Evolutionary conservation across 2,329 filamentous ascomycete genomes (phyloP), one percentile per base, ranked within the genome.

Genomic region (Ceratocystis colombiana): DNA sequence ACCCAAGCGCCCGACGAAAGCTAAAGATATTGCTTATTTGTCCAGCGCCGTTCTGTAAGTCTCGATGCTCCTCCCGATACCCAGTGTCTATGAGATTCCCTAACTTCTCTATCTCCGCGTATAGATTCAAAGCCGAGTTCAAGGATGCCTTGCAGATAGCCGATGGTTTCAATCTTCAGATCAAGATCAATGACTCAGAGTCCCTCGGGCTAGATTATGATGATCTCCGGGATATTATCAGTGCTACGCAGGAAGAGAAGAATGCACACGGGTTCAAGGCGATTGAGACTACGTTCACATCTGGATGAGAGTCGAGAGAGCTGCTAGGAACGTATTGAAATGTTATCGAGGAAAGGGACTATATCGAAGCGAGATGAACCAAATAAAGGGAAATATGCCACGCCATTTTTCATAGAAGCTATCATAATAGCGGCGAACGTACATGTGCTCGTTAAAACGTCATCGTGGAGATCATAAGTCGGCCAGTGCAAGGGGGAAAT

Each of bases 21-120:
- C 71, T n/a, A 70, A 72, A 0, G 71, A 75, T 20, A 69, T 82
- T 33, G 5, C 28, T 3, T 8, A 17, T n/a, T 30, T 59, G 2
- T 69, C 69, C 15, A 72, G 73, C 4, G 71, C 70, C 17, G 71
- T 82, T 61, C 76, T 71, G 80, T 81, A 70, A 72, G 77, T 73
- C 6, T 37, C 3, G 6, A 59, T n/a, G 55, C 4, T n/a, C 5
- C 5, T n/a, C 15, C 6, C 37, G 22, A 22, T 53, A 1, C 28
- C 1, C 15, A 33, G 17, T 3, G 17, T 30, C 30, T n/a, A 12
- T n/a, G 22, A 2, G 4, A 37, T n/a, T 10, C 3, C 3, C 55
- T 59, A 37, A 59, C 55, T 2, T 8, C 22, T 53, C 20, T 15
- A 10, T 17, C 8, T 59, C 20, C 7, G 20, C n/a, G 12, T 20